phyloP scores from a whole-genome alignment of 495 filamentous ascomycete species.

The Melanomma pulvis-pyrius region DNA sequence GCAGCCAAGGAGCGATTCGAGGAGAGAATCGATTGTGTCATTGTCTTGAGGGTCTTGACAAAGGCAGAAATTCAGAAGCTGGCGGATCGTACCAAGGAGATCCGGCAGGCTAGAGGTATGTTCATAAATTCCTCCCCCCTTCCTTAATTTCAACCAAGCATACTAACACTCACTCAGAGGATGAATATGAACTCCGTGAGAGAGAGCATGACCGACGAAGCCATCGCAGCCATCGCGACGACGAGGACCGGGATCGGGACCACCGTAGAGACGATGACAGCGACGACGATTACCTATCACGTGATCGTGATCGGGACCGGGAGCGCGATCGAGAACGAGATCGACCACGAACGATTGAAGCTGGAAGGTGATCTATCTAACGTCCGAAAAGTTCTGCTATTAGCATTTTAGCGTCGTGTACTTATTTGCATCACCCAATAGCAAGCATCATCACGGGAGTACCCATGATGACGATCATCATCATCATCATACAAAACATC shows the following conservation, averaged over 20 bases:
- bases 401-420: neutral
- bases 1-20: conserved; percentile 79
- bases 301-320: conserved; percentile 17
- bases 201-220: conserved; percentile 15
- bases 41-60: conserved; percentile 76
- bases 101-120: conserved; percentile 64
- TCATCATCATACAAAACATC: neutral
- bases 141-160: neutral
- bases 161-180: conserved; percentile 14
- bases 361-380: conserved; percentile 27
- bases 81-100: conserved; percentile 70
- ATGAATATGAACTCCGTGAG: conserved; percentile 24
- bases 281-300: conserved; percentile 12
- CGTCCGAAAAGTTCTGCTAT: neutral
- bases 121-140: neutral
- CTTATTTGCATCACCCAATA: neutral
- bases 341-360: conserved; percentile 25
- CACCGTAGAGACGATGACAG: conserved; percentile 14
- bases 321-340: conserved; percentile 3
- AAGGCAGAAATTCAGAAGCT: conserved; percentile 83
- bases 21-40: conserved; percentile 78
- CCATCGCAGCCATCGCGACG: conserved; percentile 31
- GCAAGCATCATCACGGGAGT: neutral
- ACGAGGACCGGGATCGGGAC: conserved; percentile 20
- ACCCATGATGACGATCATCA: neutral